These are phyloP conservation scores for Polygonum maritimum DNA, from an alignment of 148 eudicot species.

Conservation along the genomic window DNA sequence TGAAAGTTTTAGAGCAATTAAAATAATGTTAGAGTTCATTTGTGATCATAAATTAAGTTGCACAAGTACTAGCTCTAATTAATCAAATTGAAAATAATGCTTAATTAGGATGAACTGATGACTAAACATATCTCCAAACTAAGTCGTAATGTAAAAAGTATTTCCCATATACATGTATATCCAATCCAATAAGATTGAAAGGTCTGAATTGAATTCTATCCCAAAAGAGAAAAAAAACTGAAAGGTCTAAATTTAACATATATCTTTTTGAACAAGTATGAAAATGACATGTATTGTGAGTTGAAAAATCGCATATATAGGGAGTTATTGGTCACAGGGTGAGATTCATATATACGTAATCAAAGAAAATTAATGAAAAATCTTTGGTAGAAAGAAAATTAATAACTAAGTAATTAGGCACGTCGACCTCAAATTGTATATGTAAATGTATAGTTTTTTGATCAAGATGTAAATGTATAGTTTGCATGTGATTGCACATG, in stretches of 20 bases:
- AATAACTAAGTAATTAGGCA: neutral
- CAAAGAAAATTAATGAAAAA: neutral
- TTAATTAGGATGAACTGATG: no score
- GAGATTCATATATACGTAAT: neutral
- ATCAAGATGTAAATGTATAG: no score
- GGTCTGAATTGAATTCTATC: neutral
- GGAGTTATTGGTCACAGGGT: neutral
- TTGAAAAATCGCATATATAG: neutral
- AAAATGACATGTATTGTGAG: neutral
- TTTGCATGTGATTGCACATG: conserved; percentile 10
- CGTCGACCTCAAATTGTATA: neutral
- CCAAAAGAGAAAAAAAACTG: neutral
- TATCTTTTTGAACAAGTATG: neutral
- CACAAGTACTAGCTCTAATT: no score
- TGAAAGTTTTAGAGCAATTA: no score
- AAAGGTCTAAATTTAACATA: neutral
- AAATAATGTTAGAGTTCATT: no score
- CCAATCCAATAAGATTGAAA: neutral
- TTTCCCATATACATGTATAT: neutral
- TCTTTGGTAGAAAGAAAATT: no score
- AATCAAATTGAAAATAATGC: no score
- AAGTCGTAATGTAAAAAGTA: no score
- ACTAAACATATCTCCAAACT: no score
- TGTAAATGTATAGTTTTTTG: neutral
- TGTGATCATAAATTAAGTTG: no score